phyloP scores from a whole-genome alignment of 2,329 filamentous ascomycete genomes.

The Metarhizium sp. region DNA sequence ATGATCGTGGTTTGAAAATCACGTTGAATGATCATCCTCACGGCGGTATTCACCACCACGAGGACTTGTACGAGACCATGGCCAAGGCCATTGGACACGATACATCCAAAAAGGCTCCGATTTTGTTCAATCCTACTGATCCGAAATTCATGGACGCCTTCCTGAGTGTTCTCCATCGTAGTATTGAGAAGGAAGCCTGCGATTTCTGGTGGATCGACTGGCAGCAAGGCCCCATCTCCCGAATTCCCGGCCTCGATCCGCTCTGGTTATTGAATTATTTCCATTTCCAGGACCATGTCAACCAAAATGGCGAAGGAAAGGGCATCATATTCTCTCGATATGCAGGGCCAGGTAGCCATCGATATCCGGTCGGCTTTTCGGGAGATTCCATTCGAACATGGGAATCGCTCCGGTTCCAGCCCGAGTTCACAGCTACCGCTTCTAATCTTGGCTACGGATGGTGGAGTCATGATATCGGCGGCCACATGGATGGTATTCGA shows the following conservation, averaged over 20 bases:
- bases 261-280: slow-evolving; percentile 58
- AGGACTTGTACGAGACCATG: slow-evolving; percentile 46
- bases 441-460: slow-evolving; percentile 60
- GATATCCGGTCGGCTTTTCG: slow-evolving; percentile 56
- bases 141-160: slow-evolving; percentile 48
- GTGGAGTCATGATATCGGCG: slow-evolving; percentile 63
- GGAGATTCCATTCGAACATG: slow-evolving; percentile 52
- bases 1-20: slow-evolving; percentile 39
- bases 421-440: slow-evolving; percentile 56
- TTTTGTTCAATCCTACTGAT: slow-evolving; percentile 45
- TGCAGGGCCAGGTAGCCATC: slow-evolving; percentile 51
- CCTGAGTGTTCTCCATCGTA: slow-evolving; percentile 44
- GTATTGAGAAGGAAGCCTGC: slow-evolving; percentile 44
- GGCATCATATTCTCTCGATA: slow-evolving; percentile 51
- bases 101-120: slow-evolving; percentile 36
- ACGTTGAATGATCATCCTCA: slow-evolving; percentile 54
- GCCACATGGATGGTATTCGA: slow-evolving; percentile 45
- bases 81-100: slow-evolving; percentile 42
- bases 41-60: slow-evolving; percentile 44
- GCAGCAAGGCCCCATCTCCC: slow-evolving; percentile 50
- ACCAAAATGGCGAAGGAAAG: slow-evolving; percentile 23
- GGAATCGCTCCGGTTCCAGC: slow-evolving; percentile 53
- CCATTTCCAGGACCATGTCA: slow-evolving; percentile 45
- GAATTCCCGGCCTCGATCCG: slow-evolving; percentile 49
- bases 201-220: slow-evolving; percentile 63